Percentiles rank a stretch among this genome's conserved stretches.
Conservation (phyloP, 2,329 filamentous ascomycete species). For the Penicillium sp. region DNA sequence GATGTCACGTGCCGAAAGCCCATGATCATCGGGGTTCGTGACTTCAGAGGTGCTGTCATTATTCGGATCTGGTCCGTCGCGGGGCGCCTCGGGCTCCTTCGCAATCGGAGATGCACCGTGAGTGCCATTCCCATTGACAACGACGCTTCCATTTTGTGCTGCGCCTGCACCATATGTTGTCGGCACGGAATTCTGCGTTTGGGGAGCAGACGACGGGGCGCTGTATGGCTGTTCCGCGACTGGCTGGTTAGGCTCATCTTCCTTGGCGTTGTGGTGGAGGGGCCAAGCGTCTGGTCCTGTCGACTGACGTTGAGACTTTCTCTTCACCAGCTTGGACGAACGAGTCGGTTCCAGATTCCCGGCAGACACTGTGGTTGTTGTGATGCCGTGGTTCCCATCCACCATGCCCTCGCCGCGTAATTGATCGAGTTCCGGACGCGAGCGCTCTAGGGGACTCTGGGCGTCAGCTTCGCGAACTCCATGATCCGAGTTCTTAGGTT, state of each 20-base stretch:
- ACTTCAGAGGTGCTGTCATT: conserved; percentile 18
- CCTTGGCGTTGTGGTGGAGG: conserved; percentile 11
- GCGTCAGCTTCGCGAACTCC: conserved; percentile 54
- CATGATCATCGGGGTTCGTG: conserved; percentile 16
- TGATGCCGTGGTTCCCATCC: conserved; percentile 13
- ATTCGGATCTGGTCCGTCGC: conserved; percentile 7
- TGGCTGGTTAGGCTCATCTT: conserved; percentile 9
- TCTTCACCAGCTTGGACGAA: conserved; percentile 33
- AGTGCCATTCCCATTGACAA: conserved; percentile 12
- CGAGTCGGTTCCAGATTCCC: conserved; percentile 16
- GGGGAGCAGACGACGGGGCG: conserved; percentile 7
- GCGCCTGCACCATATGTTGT: not conserved
- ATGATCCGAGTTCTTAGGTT: conserved; percentile 27
- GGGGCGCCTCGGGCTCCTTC: conserved; percentile 13
- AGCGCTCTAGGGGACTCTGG: conserved; percentile 63
- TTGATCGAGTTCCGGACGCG: conserved; percentile 49
- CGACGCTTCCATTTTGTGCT: conserved; percentile 12
- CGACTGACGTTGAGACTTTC: conserved; percentile 24
- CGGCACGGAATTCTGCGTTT: not conserved
- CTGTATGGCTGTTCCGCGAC: conserved; percentile 13
- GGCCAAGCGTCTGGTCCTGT: conserved; percentile 29
- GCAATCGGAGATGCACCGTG: conserved; percentile 2
- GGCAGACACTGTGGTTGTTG: conserved; percentile 25
- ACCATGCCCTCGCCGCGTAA: conserved; percentile 26
- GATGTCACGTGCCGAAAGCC: conserved; percentile 28